Evolutionary conservation across 2,329 filamentous ascomycete genomes (phyloP).

Genomic region (Colletotrichum eremochloae): DNA sequence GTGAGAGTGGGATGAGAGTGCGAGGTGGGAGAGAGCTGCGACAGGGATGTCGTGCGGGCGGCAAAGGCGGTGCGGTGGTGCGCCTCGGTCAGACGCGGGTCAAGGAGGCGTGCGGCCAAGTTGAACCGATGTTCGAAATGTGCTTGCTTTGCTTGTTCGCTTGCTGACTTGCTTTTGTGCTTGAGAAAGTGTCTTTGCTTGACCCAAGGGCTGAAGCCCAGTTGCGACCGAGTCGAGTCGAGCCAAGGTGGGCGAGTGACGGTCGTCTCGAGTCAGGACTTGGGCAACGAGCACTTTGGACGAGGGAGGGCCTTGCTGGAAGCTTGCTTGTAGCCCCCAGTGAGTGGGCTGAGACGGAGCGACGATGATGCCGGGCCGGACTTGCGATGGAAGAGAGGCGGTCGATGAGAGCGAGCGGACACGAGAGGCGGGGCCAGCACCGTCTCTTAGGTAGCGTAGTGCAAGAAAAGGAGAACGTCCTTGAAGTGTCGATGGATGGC

Average conservation of each 20-base stretch:
- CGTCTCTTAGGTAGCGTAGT: conserved; percentile 9
- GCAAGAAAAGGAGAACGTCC: neutral
- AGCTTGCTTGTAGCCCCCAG: neutral
- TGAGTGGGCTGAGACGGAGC: neutral
- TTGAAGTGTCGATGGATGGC: conserved; percentile 9
- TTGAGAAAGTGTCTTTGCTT: neutral
- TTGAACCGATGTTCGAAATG: neutral
- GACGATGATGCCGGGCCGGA: conserved; percentile 3
- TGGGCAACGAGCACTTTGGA: neutral
- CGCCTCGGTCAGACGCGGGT: conserved; percentile 38
- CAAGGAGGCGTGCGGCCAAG: neutral
- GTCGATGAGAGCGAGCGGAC: neutral
- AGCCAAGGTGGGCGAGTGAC: neutral
- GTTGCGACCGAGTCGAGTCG: conserved; percentile 15
- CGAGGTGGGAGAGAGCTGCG: conserved; percentile 6
- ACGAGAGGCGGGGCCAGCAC: conserved; percentile 22
- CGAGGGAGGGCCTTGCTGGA: conserved; percentile 1
- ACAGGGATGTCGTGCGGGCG: conserved; percentile 29
- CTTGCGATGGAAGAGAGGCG: neutral
- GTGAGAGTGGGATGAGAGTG: neutral
- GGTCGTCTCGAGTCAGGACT: conserved; percentile 29
- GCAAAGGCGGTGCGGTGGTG: conserved; percentile 25
- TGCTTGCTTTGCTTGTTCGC: neutral
- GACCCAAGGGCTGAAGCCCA: conserved; percentile 15
- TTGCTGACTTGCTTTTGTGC: neutral